These are phyloP conservation scores for Recurvomyces mirabilis DNA, from an alignment of 495 filamentous ascomycete species.

Conservation along the genomic window DNA sequence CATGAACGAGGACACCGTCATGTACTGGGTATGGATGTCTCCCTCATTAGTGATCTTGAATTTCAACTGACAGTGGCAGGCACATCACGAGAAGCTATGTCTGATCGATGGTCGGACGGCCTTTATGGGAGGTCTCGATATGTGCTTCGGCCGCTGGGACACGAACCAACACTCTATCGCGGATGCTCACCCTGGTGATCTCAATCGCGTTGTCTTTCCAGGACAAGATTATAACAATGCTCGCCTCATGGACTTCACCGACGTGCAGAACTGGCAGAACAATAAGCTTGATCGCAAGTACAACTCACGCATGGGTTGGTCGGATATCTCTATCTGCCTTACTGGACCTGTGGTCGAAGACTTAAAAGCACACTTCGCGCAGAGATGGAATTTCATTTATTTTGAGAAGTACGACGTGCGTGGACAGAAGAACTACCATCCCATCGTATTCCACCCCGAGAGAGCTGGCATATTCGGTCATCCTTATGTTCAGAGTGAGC, in stretches of 20 bases:
- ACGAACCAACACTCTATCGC: slow-evolving; percentile 61
- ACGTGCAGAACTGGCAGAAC: slow-evolving; percentile 70
- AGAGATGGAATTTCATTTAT: slow-evolving; percentile 92
- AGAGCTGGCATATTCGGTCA: slow-evolving; percentile 15
- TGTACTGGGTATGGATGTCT: no score
- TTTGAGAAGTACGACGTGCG: slow-evolving; percentile 65
- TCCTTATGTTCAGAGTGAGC: slow-evolving; percentile 15
- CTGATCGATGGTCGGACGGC: slow-evolving; percentile 67
- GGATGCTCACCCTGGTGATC: slow-evolving; percentile 70
- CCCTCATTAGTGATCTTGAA: no score
- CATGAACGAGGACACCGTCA: slow-evolving; percentile 61
- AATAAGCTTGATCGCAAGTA: slow-evolving; percentile 77
- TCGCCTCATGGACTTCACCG: slow-evolving; percentile 72
- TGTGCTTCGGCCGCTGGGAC: slow-evolving; percentile 57
- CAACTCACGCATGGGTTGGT: slow-evolving; percentile 87
- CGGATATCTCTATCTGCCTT: slow-evolving; percentile 73
- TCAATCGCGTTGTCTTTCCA: slow-evolving; percentile 66
- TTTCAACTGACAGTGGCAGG: no score
- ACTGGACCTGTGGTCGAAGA: slow-evolving; percentile 71
- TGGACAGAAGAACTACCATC: slow-evolving; percentile 48
- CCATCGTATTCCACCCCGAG: slow-evolving; percentile 9
- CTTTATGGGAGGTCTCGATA: slow-evolving; percentile 81
- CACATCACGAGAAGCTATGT: slow-evolving; percentile 90
- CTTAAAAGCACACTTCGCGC: slow-evolving; percentile 65
- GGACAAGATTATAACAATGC: slow-evolving; percentile 97